A percentile compares a stretch with the other conserved stretches of the same genome.
These are phyloP conservation scores for Larix sibirica DNA, from an alignment of 83 land plant species.

Conservation along the genomic window DNA sequence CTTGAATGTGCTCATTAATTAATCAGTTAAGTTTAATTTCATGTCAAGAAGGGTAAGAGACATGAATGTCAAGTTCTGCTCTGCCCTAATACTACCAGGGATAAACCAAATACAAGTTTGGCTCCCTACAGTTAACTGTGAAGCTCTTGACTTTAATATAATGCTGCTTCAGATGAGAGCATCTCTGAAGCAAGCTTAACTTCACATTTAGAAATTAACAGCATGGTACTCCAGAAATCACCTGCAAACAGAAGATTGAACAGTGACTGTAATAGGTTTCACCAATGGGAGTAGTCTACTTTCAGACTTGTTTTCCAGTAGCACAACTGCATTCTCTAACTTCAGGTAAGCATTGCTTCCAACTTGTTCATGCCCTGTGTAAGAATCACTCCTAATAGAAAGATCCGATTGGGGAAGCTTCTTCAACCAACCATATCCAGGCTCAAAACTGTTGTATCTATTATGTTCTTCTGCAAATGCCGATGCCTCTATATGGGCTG, in stretches of 20 bases:
- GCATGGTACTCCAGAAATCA: background rate
- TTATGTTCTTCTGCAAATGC: slow-evolving; percentile 8
- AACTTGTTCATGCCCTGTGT: slow-evolving; percentile 1
- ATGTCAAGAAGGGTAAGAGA: background rate
- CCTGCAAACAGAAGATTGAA: slow-evolving; percentile 9
- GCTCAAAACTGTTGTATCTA: background rate
- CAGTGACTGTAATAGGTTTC: background rate
- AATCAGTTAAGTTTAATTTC: background rate
- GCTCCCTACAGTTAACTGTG: background rate
- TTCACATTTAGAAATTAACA: background rate
- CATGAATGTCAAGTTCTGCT: background rate
- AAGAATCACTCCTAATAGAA: background rate
- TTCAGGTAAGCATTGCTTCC: slow-evolving; percentile 8
- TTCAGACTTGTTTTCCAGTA: background rate
- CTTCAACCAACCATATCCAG: slow-evolving; percentile 1
- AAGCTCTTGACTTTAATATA: background rate
- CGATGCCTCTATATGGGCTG: background rate
- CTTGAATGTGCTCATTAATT: background rate
- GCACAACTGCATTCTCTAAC: background rate
- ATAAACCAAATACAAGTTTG: background rate
- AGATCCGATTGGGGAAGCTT: background rate
- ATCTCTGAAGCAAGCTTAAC: background rate
- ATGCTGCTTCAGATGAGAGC: background rate
- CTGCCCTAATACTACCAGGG: background rate
- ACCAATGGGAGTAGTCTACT: background rate